A percentile compares a stretch with the other conserved stretches of the same genome.
These are phyloP conservation scores for Talaromyces islandicus DNA, from an alignment of 2,329 filamentous ascomycete genomes.

Conservation along the genomic window DNA sequence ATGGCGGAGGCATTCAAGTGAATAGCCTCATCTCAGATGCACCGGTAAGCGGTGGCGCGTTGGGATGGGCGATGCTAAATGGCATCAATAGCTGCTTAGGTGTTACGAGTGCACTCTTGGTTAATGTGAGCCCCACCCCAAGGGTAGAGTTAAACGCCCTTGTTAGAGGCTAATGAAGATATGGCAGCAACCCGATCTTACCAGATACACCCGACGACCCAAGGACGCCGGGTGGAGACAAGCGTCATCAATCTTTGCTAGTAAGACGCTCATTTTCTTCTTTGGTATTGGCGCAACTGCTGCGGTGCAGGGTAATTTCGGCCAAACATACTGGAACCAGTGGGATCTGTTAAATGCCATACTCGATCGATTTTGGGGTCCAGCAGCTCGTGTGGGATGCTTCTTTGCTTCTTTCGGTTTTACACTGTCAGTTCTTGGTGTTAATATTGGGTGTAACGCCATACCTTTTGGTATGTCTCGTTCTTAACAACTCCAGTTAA, in stretches of 20 bases:
- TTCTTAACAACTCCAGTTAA: not conserved
- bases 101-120: not conserved
- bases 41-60: not conserved
- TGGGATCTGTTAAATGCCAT: not conserved
- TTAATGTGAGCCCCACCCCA: not conserved
- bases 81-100: not conserved
- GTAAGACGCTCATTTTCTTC: not conserved
- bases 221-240: not conserved
- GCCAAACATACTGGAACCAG: not conserved
- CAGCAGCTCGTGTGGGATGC: not conserved
- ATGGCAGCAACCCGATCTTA: not conserved
- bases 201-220: not conserved
- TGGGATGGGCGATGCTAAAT: not conserved
- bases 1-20: not conserved
- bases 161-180: not conserved
- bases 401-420: not conserved
- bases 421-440: not conserved
- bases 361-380: not conserved
- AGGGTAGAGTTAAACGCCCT: not conserved
- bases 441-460: not conserved
- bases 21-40: not conserved
- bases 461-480: not conserved
- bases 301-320: not conserved
- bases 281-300: not conserved
- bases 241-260: not conserved